Conservation (phyloP, 371 early-diverging fungal species). For the Lichtheimia ornata region DNA sequence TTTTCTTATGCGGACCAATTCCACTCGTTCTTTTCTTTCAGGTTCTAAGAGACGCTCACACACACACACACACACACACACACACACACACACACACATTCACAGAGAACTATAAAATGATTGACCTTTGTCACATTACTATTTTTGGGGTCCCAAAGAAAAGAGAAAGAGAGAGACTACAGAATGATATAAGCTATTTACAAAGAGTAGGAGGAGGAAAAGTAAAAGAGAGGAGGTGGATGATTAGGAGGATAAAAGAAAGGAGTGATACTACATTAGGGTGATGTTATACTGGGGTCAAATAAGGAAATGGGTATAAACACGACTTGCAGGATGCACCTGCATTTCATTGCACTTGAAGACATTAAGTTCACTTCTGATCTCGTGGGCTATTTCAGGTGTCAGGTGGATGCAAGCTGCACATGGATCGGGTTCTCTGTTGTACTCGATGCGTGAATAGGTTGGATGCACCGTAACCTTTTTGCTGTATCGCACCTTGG, state of each 20-base stretch:
- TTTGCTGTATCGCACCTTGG: constrained; percentile 6
- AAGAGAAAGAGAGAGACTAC: too few species aligned
- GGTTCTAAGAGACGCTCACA: too few species aligned
- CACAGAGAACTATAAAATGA: too few species aligned
- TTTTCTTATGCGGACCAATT: too few species aligned
- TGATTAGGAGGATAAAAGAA: background rate
- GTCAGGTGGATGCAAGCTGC: constrained; percentile 58
- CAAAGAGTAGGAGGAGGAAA: too few species aligned
- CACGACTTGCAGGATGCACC: constrained; percentile 67
- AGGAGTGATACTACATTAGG: background rate
- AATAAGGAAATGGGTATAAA: constrained; percentile 68
- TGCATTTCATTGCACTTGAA: constrained; percentile 74
- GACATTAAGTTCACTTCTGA: constrained; percentile 72
- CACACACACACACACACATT: too few species aligned
- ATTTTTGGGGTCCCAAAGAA: too few species aligned
- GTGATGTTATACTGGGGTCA: constrained; percentile 21
- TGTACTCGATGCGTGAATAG: constrained; percentile 3
- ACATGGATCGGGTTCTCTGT: constrained; percentile 38
- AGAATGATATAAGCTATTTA: too few species aligned
- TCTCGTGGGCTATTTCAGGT: constrained; percentile 57
- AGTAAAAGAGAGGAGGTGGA: background rate
- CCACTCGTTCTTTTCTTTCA: too few species aligned
- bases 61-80: too few species aligned
- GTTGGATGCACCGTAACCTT: constrained; percentile 10
- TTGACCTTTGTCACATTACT: too few species aligned